phyloP scores from a whole-genome alignment of 1,139 yeast species.

The Lodderomyces orthopsilosis region DNA sequence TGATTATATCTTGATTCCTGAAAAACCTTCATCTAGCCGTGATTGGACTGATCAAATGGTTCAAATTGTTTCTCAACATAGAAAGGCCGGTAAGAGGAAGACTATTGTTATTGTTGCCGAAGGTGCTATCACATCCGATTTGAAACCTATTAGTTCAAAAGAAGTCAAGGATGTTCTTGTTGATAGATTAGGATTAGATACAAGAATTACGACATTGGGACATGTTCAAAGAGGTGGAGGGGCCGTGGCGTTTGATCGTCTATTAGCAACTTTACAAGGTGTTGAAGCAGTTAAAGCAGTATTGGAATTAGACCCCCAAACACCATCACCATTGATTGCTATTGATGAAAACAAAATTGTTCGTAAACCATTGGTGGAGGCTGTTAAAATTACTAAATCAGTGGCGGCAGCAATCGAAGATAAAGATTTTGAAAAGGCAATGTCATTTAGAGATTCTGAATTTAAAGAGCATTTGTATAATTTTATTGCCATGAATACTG shows the following conservation, averaged over 20 bases:
- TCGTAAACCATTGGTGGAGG: slow-evolving; percentile 67
- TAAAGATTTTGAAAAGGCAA: slow-evolving; percentile 63
- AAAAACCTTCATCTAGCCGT: slow-evolving; percentile 61
- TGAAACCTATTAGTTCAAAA: slow-evolving; percentile 62
- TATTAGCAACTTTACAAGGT: slow-evolving; percentile 77
- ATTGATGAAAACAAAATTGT: slow-evolving; percentile 69
- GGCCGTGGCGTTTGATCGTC: slow-evolving; percentile 76
- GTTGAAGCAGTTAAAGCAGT: slow-evolving; percentile 82
- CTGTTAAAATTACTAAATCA: slow-evolving; percentile 64
- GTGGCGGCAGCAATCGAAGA: slow-evolving; percentile 66
- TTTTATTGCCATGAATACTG: slow-evolving; percentile 59
- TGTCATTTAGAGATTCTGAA: slow-evolving; percentile 66
- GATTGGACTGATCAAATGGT: slow-evolving; percentile 70
- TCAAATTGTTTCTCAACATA: slow-evolving; percentile 61
- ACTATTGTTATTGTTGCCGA: slow-evolving; percentile 82
- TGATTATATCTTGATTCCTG: slow-evolving; percentile 77
- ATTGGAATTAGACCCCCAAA: slow-evolving; percentile 62
- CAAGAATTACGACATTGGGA: slow-evolving; percentile 76
- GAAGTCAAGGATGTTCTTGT: slow-evolving; percentile 70
- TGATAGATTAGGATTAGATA: slow-evolving; percentile 64
- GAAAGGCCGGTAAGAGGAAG: slow-evolving; percentile 70
- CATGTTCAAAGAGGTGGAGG: slow-evolving; percentile 88
- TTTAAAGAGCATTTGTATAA: slow-evolving; percentile 65
- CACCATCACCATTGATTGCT: slow-evolving; percentile 77
- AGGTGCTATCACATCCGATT: slow-evolving; percentile 70